phyloP scores from a whole-genome alignment of 768 basidiomycete species.

The Termitomyces heimii region DNA sequence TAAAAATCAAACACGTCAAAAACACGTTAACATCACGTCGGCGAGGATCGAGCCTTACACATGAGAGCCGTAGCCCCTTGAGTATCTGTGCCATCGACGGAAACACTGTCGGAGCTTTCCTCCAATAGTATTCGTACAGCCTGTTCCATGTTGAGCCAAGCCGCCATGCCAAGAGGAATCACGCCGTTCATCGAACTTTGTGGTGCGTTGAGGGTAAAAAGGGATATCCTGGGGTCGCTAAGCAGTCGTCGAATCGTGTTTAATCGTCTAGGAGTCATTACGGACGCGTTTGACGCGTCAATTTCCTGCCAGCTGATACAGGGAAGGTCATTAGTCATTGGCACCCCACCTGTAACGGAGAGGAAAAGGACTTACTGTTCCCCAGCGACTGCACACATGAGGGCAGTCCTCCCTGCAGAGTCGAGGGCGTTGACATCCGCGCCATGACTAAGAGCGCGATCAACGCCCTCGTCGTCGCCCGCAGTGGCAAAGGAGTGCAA shows the following conservation, averaged over 20 bases:
- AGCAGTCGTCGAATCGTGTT: constrained; percentile 51
- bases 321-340: constrained; percentile 1
- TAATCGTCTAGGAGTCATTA: constrained; percentile 52
- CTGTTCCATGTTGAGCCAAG: constrained; percentile 65
- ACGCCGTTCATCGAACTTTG: constrained; percentile 66
- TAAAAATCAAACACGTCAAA: constrained; percentile 22
- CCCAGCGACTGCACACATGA: constrained; percentile 69
- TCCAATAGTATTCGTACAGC: constrained; percentile 63
- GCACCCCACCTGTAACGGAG: constrained; percentile 1
- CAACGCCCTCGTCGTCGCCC: constrained; percentile 51
- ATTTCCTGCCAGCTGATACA: constrained; percentile 56
- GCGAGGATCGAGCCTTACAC: constrained; percentile 49
- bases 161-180: constrained; percentile 72
- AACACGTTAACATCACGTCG: constrained; percentile 13
- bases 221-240: constrained; percentile 50
- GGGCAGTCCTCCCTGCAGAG: constrained; percentile 49
- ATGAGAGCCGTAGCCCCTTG: constrained; percentile 78
- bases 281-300: constrained; percentile 68
- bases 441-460: constrained; percentile 46
- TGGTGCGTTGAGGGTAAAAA: constrained; percentile 71
- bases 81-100: constrained; percentile 69
- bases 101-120: constrained; percentile 51
- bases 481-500: constrained; percentile 51
- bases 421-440: constrained; percentile 69
- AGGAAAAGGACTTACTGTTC: constrained; percentile 47